Conservation (phyloP, 1,284 basidiomycete species). For the Trametes versicolor region DNA sequence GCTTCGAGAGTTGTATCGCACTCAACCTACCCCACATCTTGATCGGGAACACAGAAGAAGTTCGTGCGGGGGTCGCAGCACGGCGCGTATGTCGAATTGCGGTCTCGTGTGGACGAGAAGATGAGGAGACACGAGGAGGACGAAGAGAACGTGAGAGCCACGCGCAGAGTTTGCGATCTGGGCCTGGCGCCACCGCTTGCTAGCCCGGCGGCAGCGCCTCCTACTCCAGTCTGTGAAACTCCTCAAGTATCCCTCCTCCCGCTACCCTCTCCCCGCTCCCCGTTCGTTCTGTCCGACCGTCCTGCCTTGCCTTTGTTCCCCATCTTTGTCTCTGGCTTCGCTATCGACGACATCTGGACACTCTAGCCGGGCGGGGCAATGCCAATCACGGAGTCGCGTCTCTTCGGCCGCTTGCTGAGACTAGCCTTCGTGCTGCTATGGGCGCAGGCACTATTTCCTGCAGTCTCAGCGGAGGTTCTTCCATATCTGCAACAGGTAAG, state of each 20-base stretch:
- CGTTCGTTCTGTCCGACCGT: neutral
- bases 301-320: neutral
- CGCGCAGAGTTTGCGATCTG: neutral
- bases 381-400: slow-evolving; percentile 2
- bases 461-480: slow-evolving; percentile 14
- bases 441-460: slow-evolving; percentile 3
- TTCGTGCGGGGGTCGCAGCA: too few species aligned
- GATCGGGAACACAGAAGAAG: too few species aligned
- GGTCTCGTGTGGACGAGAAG: too few species aligned
- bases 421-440: slow-evolving; percentile 12
- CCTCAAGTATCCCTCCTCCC: neutral
- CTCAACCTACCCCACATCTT: too few species aligned
- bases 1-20: too few species aligned
- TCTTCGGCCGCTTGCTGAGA: slow-evolving; percentile 4
- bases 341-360: neutral
- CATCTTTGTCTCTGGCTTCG: neutral
- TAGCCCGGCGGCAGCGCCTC: slow-evolving; percentile 3
- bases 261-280: neutral
- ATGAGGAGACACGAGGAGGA: too few species aligned
- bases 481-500: slow-evolving; percentile 28
- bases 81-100: too few species aligned
- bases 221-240: neutral
- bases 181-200: slow-evolving; percentile 8
- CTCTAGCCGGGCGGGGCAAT: slow-evolving; percentile 5
- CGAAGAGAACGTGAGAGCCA: neutral